Base-by-base conservation (phyloP, 345 rosid genomes). In the Clarkia xantiana region DNA sequence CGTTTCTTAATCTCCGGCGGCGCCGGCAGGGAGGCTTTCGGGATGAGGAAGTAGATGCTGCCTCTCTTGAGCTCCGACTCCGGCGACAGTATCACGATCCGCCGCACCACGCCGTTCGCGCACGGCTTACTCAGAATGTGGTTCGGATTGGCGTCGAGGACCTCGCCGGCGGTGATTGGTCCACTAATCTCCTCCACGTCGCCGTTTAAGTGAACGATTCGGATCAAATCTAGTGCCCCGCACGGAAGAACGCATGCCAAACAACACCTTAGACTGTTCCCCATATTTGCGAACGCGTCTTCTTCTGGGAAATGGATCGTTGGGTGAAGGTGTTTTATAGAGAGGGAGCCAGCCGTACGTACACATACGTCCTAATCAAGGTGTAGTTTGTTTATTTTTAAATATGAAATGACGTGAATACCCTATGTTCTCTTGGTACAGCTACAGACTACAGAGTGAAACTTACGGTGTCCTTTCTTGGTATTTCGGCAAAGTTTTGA, bases 171-270 rank as follows among this genome's bases (percentile, higher is more conserved):
- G 10, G 94, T 85, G 66, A 82, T 49, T 0, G 86, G 82, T 18
- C 72, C 64, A 1, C 90, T 75, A 3, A 85, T 77, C 43, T 90
- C 97, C n/a, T 90, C 91, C n/a, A 85, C 82, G 58, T 69, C 56
- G 63, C 97, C 95, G 47, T 76, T 77, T 52, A 90, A 62, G 64
- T 86, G 98, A 57, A 91, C 96, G 62, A 91, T 71, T 2, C 98
- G 76, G 70, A 86, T 83, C 72, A 91, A 69, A 52, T 91, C 96
- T 48, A 91, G 76, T 40, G 96, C 98, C 46, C 96, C 98, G 55
- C 89, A 86, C 1, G 98, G 94, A 65, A 86, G 81, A 52, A 91
- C 78, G 61, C 96, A 91, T 19, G 93, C 93, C 74, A 91, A 70
- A 59, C 96, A 90, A 42, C 93, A 86, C 57, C 94, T 75, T 66